Evolutionary conservation across 768 basidiomycete species (phyloP).

Genomic region (Leccinum variicolor): DNA sequence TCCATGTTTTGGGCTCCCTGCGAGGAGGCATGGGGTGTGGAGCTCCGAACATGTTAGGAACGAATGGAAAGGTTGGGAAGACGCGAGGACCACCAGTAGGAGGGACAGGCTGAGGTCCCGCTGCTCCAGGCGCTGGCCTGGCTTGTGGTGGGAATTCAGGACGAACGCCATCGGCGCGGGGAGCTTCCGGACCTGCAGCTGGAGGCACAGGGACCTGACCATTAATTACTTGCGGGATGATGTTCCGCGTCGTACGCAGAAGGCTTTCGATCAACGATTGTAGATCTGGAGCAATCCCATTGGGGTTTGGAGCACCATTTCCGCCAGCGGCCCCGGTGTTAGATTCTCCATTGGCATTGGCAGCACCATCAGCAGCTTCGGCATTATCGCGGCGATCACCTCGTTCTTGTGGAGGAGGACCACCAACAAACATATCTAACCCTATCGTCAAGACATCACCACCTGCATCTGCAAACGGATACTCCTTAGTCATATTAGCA

Average conservation of each 20-base stretch:
- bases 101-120: constrained; percentile 1
- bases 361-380: constrained; percentile 1
- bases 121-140: constrained; percentile 1
- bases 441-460: constrained; percentile 36
- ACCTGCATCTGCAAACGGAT: constrained; percentile 6
- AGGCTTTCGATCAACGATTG: constrained; percentile 24
- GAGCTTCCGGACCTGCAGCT: neutral
- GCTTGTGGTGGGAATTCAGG: constrained; percentile 11
- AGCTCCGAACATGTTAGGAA: constrained; percentile 23
- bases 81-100: constrained; percentile 11
- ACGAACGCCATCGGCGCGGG: neutral
- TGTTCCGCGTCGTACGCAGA: constrained; percentile 23
- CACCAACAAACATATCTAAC: constrained; percentile 37
- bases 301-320: constrained; percentile 19
- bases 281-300: constrained; percentile 16
- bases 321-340: constrained; percentile 11
- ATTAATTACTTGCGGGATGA: constrained; percentile 23
- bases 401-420: constrained; percentile 10
- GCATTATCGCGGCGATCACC: constrained; percentile 11
- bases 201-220: constrained; percentile 8
- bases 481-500: constrained; percentile 21
- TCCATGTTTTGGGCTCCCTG: constrained; percentile 49
- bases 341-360: constrained; percentile 1
- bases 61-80: constrained; percentile 13
- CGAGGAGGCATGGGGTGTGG: constrained; percentile 25